Base-by-base conservation (phyloP, 1,139 yeast genomes). In the Eremothecium coryli region DNA sequence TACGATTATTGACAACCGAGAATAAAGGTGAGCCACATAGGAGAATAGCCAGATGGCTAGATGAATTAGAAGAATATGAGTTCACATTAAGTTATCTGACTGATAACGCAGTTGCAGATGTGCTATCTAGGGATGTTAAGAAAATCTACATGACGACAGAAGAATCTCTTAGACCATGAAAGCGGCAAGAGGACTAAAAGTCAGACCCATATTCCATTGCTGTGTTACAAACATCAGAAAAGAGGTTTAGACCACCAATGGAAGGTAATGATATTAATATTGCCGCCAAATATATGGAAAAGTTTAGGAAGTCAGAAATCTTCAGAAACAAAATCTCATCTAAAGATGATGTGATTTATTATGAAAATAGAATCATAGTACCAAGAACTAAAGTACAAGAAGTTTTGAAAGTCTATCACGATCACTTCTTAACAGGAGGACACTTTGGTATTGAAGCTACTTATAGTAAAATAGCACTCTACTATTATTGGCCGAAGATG, bases 41-140 rank as follows among this genome's bases (percentile, higher is more conserved):
- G 12, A 18, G 46, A n/a, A 5, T 42, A n/a, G 20, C 32, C 17
- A 21, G 41, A 3, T 43, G 47, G 46, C 11, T 42, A 20, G 40
- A 41, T 23, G 21, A 15, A 8, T 29, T 43, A 11, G 32, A 30
- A 9, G 45, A 38, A 21, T 44, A 31, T 23, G 43, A 43, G 14
- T 40, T 38, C 20, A 28, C 26, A 6, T 23, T 37, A 5, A 31
- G 33, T 22, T 40, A 43, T 23, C 13, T 26, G 20, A 26, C n/a
- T 12, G 29, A 18, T 8, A 26, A 26, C 18, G 20, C 11, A 26
- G 29, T 26, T 7, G 29, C 29, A 14, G 29, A 26, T 26, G 29
- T 16, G 20, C 11, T 26, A 16, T 26, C 29, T 6, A 9, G 29
- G 14, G 20, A 23, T 13, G 2, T 10, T 26, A 12, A 41, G 40